Conservation (phyloP, 1,284 basidiomycete species). For the Athelia sp. region DNA sequence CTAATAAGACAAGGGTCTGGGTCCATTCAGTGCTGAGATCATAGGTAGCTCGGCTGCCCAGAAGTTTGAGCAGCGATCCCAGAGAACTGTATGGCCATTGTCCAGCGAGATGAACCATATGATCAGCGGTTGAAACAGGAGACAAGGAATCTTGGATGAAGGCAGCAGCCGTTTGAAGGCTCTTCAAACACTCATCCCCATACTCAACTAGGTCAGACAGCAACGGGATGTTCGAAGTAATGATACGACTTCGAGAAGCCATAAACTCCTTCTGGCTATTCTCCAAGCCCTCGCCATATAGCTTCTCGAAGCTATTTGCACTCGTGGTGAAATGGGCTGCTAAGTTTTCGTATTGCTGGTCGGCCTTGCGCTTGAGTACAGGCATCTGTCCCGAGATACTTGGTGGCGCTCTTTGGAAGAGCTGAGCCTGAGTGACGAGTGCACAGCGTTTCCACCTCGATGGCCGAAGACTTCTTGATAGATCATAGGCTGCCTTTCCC, state of each 20-base stretch:
- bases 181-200: not conserved
- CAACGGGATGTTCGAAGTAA: not conserved
- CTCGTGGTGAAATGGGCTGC: not conserved
- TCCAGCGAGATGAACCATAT: not conserved
- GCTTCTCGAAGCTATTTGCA: not conserved
- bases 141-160: not conserved
- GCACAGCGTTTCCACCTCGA: too few relatives aligned
- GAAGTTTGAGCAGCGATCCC: conserved; percentile 17
- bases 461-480: too few relatives aligned
- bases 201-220: not conserved
- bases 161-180: not conserved
- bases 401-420: not conserved
- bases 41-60: conserved; percentile 14
- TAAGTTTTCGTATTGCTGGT: not conserved
- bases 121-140: not conserved
- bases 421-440: not conserved
- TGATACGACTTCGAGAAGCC: not conserved
- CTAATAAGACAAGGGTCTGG: conserved; percentile 19
- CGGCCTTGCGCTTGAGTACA: too few relatives aligned
- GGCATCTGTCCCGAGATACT: too few relatives aligned
- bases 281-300: conserved; percentile 1
- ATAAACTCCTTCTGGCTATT: not conserved
- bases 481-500: too few relatives aligned
- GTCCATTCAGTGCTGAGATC: conserved; percentile 21
- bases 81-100: conserved; percentile 16